A percentile compares a stretch with the other conserved stretches of the same genome.
phyloP scores from a whole-genome alignment of 2,329 filamentous ascomycete genomes.

The Sarocladium strictum region DNA sequence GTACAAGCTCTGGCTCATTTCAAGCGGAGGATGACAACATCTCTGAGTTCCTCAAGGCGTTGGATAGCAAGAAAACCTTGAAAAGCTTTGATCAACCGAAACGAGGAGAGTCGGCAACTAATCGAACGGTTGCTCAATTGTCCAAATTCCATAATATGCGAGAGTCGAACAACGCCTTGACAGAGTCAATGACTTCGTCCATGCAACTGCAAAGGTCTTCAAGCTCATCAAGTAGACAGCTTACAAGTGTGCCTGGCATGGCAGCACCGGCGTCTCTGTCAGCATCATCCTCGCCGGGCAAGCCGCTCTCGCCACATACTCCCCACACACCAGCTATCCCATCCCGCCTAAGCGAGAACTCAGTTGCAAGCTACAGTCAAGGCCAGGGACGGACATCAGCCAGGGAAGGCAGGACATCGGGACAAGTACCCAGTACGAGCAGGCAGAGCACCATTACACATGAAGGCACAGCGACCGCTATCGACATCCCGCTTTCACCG shows the following conservation, averaged over 20 bases:
- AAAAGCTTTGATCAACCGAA: constrained; percentile 67
- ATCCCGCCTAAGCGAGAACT: constrained; percentile 87
- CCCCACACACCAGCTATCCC: constrained; percentile 92
- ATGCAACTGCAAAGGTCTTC: constrained; percentile 78
- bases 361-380: constrained; percentile 41
- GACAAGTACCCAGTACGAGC: constrained; percentile 20
- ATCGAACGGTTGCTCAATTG: constrained; percentile 71
- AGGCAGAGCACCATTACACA: constrained; percentile 35
- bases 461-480: constrained; percentile 53
- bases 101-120: constrained; percentile 63
- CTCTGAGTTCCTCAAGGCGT: constrained; percentile 81
- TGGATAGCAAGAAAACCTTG: constrained; percentile 84
- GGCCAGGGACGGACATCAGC: neutral
- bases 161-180: constrained; percentile 81
- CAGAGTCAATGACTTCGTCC: constrained; percentile 90
- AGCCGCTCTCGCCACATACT: constrained; percentile 83
- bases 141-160: constrained; percentile 83
- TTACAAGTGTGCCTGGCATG: constrained; percentile 59
- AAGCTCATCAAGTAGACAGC: constrained; percentile 60
- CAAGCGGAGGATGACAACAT: constrained; percentile 86
- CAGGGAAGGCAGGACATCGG: neutral
- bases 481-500: constrained; percentile 69
- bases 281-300: constrained; percentile 81
- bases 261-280: constrained; percentile 70
- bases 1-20: constrained; percentile 59